Evolutionary conservation across 495 filamentous ascomycete species (phyloP), one percentile per base, ranked within the genome.

Genomic region (Penicillium verhagenii): DNA sequence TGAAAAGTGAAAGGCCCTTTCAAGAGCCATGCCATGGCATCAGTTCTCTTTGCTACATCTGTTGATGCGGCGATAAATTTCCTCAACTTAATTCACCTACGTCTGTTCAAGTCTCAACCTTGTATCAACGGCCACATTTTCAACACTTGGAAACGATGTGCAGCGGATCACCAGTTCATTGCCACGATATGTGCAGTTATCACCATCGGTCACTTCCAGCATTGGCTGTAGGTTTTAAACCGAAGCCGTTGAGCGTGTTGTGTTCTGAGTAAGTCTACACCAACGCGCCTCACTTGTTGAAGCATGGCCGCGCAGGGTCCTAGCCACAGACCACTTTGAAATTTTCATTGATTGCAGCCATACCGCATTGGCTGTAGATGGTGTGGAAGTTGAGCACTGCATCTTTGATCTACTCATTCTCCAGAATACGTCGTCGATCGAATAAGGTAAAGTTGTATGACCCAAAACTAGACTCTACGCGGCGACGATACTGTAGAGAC

Each of bases 121-220:
- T 47, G 24, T 28, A 7, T 29, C 24, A 48, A 33, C 46, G 46
- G 20, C 25, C 28, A 35, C 13, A 8, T 25, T 33, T 51, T 42
- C 49, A 42, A 40, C 35, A 43, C 20, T 20, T 24, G 20, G 4
- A 20, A 8, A 25, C 21, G 16, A n/a, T 31, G 25, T 4, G 25
- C 44, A 29, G 44, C 44, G 44, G 29, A 42, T 51, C 35, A 51
- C 20, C 37, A 13, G 9, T 51, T 18, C 0, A 28, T 5, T 42
- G 35, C 49, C 21, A 28, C 49, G n/a, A 18, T n/a, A 13, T 20
- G 23, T 37, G 1, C 21, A 29, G 1, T 24, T 50, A 50, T 50
- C 47, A 50, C 47, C 33, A 50, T 39, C 47, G 28, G 19, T 51
- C 1, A 28, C 4, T 28, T 42, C 19, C 49, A 42, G 49, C 35